Evolutionary conservation across 768 basidiomycete species (phyloP), one percentile per base, ranked within the genome.

Genomic region (Russula sp.): DNA sequence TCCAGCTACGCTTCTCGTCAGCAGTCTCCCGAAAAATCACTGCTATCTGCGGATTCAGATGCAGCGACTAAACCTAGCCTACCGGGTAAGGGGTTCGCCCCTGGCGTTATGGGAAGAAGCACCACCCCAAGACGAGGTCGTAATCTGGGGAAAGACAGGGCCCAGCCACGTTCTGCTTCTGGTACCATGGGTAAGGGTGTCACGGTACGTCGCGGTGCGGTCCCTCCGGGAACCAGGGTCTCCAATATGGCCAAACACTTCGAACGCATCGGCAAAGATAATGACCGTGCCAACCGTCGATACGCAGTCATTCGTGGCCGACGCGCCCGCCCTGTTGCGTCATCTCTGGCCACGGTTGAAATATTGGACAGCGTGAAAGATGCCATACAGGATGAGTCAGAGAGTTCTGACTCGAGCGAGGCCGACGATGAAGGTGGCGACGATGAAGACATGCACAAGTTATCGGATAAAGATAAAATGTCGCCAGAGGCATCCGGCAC

Each of bases 161-260:
- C 67, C 3, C 72, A 76, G 25, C 66, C 76, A n/a, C 81, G 85
- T 29, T 69, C 78, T 10, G 67, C 78, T 6, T 72, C 78, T 34
- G 76, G 71, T 48, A 68, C 79, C 32, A 72, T 73, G 14, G 70
- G 69, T 9, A 88, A 83, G 69, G 73, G 57, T 36, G 34, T 80
- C 25, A 77, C 81, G 2, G 77, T 86, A 68, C 82, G 87, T 54
- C 77, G 84, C 25, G 76, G 81, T 7, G 70, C 78, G 3, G 70
- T 75, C 39, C 75, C 76, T 41, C 69, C 79, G 7, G 84, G 84
- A 16, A 80, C 74, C 58, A 92, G 90, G 70, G 95, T 98, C 8
- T 86, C 88, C 0, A 91, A 86, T 58, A 92, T 97, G 14, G 83
- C 94, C 10, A 86, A 88, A 66, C 92, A 97, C 65, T 98, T 91